Base-by-base conservation (phyloP, 2,329 filamentous ascomycete species). In the Ambrosiella cleistominuta region DNA sequence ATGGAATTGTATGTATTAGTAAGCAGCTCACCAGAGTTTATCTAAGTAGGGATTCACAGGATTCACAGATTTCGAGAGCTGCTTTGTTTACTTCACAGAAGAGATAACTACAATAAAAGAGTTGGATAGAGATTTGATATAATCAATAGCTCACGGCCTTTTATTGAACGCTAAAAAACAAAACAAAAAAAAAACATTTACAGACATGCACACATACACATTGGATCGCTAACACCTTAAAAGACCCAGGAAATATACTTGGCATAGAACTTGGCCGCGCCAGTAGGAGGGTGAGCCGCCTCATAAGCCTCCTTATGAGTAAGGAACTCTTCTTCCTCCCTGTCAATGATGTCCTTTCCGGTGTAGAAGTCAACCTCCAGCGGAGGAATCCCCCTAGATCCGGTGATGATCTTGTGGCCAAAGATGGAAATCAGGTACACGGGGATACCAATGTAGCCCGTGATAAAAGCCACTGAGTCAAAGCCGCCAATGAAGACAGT, bases 381-480 rank as follows among this genome's bases (percentile, higher is more conserved):
- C 0, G 83, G 71, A 61, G 74, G 72, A 56, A 86, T 67, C 7
- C 75, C 72, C 64, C 77, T 73, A 62, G 71, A 77, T 68, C 75
- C 75, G 57, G 73, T 79, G 60, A 69, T 63, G 60, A 78, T 57
- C 72, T 86, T 86, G 71, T 84, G 83, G 0, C 83, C 85, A 60
- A 82, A 78, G 66, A 88, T 79, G 67, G 86, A 74, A 27, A 76
- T 71, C 15, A 89, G 68, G 68, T 88, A 90, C 19, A 90, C 69
- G 1, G 86, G 86, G 63, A 90, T 88, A 55, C 85, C 86, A 7
- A 85, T 72, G 68, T 89, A 89, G 35, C 83, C 83, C 0, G 83
- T 88, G 68, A 90, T 79, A 70, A 90, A 89, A 65, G 78, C 82
- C 73, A 85, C 82, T 57, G 74, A 75, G 59, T 68, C 64, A 36